Conservation (phyloP, 495 filamentous ascomycete species). For the Tetracladium marchalianum region DNA sequence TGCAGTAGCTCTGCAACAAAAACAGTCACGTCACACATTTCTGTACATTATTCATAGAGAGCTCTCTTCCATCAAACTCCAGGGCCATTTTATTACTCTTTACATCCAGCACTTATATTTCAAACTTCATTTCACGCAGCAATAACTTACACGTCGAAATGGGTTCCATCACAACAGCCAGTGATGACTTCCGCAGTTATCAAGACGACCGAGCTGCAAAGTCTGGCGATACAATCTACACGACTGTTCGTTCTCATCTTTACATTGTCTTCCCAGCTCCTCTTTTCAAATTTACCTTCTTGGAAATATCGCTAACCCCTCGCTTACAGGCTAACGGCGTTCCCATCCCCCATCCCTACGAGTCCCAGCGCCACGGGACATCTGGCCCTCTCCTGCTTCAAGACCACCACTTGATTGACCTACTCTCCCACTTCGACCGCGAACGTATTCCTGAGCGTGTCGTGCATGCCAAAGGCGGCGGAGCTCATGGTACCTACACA, state of each 20-base stretch:
- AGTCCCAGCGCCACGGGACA: constrained; percentile 25
- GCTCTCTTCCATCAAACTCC: too few relatives aligned
- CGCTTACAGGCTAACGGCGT: constrained; percentile 38
- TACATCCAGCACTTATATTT: too few relatives aligned
- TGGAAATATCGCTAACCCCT: constrained; percentile 30
- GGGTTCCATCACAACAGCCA: neutral
- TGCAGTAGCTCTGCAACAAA: too few relatives aligned
- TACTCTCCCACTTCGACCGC: constrained; percentile 58
- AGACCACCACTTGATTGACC: constrained; percentile 50
- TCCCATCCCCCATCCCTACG: constrained; percentile 30
- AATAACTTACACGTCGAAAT: too few relatives aligned
- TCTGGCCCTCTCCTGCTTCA: constrained; percentile 47
- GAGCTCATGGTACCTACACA: constrained; percentile 64
- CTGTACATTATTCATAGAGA: too few relatives aligned
- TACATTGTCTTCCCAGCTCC: neutral
- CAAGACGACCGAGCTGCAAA: constrained; percentile 34
- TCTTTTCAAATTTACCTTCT: neutral
- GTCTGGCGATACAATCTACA: constrained; percentile 37
- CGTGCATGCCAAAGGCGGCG: constrained; percentile 71
- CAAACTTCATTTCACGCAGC: too few relatives aligned
- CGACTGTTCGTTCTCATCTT: constrained; percentile 15
- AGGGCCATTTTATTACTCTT: too few relatives aligned
- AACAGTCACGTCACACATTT: too few relatives aligned
- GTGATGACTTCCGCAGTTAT: constrained; percentile 30
- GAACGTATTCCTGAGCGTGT: constrained; percentile 60